Evolutionary conservation across 2,329 filamentous ascomycete species (phyloP), one percentile per base, ranked within the genome.

Genomic region (Gremmenia infestans): DNA sequence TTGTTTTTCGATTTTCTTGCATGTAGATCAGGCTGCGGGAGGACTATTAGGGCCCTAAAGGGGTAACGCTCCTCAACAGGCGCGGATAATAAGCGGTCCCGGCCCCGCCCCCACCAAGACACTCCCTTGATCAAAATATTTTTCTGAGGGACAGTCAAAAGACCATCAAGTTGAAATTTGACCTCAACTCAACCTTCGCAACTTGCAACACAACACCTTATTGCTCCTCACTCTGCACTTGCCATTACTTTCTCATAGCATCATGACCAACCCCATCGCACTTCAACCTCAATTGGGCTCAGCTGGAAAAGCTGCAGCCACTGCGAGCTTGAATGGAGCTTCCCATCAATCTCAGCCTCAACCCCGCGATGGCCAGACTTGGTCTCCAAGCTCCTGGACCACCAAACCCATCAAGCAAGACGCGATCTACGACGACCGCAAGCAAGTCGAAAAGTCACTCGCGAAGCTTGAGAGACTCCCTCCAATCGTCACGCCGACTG

Each of bases 351-450:
- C 39, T 14, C 39, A 46, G 11, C 23, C 39, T 14, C 39, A 46
- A 22, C 17, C 19, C 28, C 9, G 40, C 8, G 23, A 51, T 50
- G 52, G 48, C 8, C 22, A 32, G 15, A 15, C 45, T 40, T 88
- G 85, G 84, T 73, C 76, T 11, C 85, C 82, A 7, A 75, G 77
- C 68, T 88, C 89, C 45, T 94, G 89, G 89, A 81, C 85, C 64
- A 78, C 81, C 54, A 91, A 89, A 71, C 88, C 88, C 42, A 88
- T 92, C 72, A 89, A 89, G 72, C 89, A 94, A 72, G 77, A 81
- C 12, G 87, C 90, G 28, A 74, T 79, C 37, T 93, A 93, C 70
- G 79, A 83, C 3, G 83, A 91, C 66, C 70, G 77, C 42, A 70
- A 73, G 14, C 81, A 80, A 22, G 79, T 91, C 40, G 72, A 78